Percentiles rank a stretch among this genome's conserved stretches.
Evolutionary conservation across 495 filamentous ascomycete species (phyloP).

Genomic region (Cladorrhinum samala): DNA sequence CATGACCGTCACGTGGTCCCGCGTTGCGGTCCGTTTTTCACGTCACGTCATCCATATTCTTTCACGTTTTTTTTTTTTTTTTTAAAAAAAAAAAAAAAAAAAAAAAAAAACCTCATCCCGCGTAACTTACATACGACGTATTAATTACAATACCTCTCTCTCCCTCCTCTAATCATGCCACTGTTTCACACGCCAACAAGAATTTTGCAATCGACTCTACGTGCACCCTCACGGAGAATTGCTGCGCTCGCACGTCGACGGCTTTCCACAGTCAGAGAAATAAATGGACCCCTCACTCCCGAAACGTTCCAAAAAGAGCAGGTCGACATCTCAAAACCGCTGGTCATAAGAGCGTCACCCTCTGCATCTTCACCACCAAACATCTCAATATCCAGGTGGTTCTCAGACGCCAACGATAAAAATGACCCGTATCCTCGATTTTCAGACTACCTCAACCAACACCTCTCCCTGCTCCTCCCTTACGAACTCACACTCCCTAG

Average conservation of each 20-base stretch:
- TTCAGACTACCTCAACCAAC: background rate
- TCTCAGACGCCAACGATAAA: background rate
- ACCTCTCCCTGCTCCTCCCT: background rate
- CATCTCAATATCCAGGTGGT: background rate
- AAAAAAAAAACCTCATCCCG: background rate
- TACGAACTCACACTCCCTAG: slow-evolving; percentile 6
- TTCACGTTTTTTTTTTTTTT: background rate
- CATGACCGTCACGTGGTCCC: slow-evolving; percentile 4
- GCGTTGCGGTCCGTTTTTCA: slow-evolving; percentile 2
- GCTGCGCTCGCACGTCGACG: background rate
- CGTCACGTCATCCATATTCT: background rate
- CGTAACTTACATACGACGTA: no score
- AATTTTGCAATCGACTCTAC: no score
- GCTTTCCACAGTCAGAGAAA: background rate
- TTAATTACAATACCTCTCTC: no score
- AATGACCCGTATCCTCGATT: background rate
- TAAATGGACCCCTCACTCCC: background rate
- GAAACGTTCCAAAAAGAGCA: background rate
- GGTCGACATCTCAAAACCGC: background rate
- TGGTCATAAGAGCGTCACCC: background rate
- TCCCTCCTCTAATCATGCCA: no score
- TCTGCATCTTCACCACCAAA: background rate
- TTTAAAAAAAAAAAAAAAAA: background rate
- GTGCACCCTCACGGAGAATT: background rate
- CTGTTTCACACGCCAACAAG: no score